Evolutionary conservation across 768 basidiomycete species (phyloP).

Genomic region (Inosperma sp.): DNA sequence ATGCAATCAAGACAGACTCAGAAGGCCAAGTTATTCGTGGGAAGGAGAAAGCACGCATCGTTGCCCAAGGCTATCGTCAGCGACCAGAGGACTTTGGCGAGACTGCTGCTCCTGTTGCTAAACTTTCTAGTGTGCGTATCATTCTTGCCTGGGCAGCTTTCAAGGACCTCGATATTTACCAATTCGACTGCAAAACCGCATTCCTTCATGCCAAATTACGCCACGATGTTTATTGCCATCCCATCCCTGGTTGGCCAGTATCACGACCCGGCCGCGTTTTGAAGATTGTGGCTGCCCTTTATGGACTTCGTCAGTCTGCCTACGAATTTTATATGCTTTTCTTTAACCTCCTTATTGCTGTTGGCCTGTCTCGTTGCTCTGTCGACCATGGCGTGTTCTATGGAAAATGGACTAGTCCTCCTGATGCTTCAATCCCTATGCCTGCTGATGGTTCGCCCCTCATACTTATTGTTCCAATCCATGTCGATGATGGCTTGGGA

Average conservation of each 20-base stretch:
- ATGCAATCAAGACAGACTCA: conserved; percentile 33
- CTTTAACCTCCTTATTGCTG: background rate
- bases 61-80: conserved; percentile 26
- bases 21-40: conserved; percentile 29
- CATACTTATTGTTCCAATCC: conserved; percentile 4
- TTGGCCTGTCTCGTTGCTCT: conserved; percentile 18
- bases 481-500: conserved; percentile 7
- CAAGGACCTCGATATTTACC: conserved; percentile 20
- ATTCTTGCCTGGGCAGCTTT: conserved; percentile 24
- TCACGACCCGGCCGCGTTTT: conserved; percentile 11
- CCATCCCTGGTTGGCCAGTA: conserved; percentile 21
- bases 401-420: conserved; percentile 14
- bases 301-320: conserved; percentile 33
- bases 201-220: conserved; percentile 23
- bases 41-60: conserved; percentile 26
- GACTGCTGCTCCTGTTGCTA: conserved; percentile 30
- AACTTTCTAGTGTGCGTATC: conserved; percentile 19
- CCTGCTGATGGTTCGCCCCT: conserved; percentile 13
- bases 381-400: conserved; percentile 26
- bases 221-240: conserved; percentile 16
- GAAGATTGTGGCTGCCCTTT: conserved; percentile 23
- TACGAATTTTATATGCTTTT: conserved; percentile 18
- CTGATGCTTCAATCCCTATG: conserved; percentile 17
- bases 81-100: conserved; percentile 32
- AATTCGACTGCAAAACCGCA: conserved; percentile 27